These are phyloP conservation scores for Aspergillus sp. DNA, from an alignment of 2,329 filamentous ascomycete genomes.

Conservation along the genomic window DNA sequence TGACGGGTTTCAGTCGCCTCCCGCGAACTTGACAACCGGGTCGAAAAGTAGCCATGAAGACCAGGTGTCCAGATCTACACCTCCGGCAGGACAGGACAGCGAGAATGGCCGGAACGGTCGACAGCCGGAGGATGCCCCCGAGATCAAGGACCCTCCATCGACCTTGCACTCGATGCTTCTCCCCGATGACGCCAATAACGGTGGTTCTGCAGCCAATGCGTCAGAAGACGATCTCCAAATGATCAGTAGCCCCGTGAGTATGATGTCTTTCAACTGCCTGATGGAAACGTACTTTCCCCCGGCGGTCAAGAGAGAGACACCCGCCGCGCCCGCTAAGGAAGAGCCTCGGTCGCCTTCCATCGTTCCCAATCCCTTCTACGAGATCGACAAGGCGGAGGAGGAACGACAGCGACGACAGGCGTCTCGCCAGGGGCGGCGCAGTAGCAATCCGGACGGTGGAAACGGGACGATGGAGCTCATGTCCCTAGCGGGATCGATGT, in stretches of 20 bases:
- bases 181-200: constrained; percentile 9
- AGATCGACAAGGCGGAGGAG: constrained; percentile 27
- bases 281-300: constrained; percentile 11
- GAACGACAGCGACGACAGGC: constrained; percentile 11
- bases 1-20: constrained; percentile 19
- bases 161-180: constrained; percentile 10
- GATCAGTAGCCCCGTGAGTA: constrained; percentile 17
- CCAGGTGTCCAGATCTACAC: background rate
- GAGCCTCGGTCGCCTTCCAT: constrained; percentile 7
- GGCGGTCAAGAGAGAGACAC: background rate
- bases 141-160: constrained; percentile 3
- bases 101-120: constrained; percentile 4
- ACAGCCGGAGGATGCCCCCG: background rate
- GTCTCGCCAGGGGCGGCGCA: constrained; percentile 8
- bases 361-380: constrained; percentile 37
- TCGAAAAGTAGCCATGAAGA: background rate
- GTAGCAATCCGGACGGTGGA: background rate
- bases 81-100: background rate
- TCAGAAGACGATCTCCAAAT: constrained; percentile 17
- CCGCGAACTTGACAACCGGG: background rate
- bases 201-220: background rate
- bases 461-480: constrained; percentile 8
- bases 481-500: constrained; percentile 10
- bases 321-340: constrained; percentile 3
- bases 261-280: constrained; percentile 12